Percentiles rank a stretch among this genome's conserved stretches.
These are phyloP conservation scores for Cyclotella choctawhatcheeana DNA, from an alignment of 108 stramenopile genomes.

Conservation along the genomic window DNA sequence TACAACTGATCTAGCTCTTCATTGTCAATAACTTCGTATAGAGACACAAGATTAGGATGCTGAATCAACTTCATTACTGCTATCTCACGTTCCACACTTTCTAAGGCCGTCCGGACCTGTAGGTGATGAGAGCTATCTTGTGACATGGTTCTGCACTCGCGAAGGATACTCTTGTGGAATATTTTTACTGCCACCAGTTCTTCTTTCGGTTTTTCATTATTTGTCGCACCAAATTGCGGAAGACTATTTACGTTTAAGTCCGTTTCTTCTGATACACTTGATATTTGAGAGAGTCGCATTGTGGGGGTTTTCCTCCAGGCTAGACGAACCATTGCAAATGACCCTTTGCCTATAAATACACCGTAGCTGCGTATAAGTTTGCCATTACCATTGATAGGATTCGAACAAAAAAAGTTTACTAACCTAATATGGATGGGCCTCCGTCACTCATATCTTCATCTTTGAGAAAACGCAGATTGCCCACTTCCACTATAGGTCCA, in stretches of 20 bases:
- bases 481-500: slow-evolving; percentile 18
- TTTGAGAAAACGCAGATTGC: slow-evolving; percentile 39
- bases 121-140: slow-evolving; percentile 46
- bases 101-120: slow-evolving; percentile 72
- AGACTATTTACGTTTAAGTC: not conserved
- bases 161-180: slow-evolving; percentile 78
- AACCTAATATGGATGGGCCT: too few relatives aligned
- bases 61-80: slow-evolving; percentile 88
- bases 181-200: slow-evolving; percentile 87
- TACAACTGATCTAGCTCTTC: slow-evolving; percentile 80
- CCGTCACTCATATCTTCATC: slow-evolving; percentile 35
- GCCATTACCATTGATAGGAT: not conserved
- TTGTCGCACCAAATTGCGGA: not conserved
- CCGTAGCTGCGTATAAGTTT: not conserved
- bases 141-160: slow-evolving; percentile 77
- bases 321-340: slow-evolving; percentile 14
- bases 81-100: slow-evolving; percentile 88
- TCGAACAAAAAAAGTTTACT: too few relatives aligned
- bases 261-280: not conserved
- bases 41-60: slow-evolving; percentile 83
- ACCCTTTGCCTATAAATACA: slow-evolving; percentile 14
- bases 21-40: slow-evolving; percentile 88
- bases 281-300: not conserved
- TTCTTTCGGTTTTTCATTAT: slow-evolving; percentile 24
- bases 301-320: slow-evolving; percentile 19